phyloP scores from a whole-genome alignment of 2,329 filamentous ascomycete species.

The Ceratocystis albifundus region DNA sequence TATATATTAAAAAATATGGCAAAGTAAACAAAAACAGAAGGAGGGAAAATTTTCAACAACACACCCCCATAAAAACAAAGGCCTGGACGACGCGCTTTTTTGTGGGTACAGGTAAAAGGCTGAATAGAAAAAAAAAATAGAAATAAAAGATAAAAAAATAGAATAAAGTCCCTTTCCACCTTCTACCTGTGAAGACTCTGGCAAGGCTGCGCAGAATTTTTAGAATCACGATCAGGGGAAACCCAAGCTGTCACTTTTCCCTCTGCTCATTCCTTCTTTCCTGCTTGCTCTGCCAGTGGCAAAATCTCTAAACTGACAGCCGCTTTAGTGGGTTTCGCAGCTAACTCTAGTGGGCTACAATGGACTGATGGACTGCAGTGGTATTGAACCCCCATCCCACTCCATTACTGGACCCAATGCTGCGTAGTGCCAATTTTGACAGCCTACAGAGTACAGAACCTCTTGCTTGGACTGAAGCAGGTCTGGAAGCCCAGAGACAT shows the following conservation, averaged over 20 bases:
- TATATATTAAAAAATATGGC: too few species aligned
- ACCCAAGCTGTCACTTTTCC: slow-evolving; percentile 5
- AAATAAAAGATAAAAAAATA: too few species aligned
- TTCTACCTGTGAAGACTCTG: background rate
- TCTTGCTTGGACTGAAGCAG: background rate
- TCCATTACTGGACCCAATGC: background rate
- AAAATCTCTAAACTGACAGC: background rate
- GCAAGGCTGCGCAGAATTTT: background rate
- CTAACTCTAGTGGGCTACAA: background rate
- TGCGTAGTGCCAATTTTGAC: background rate
- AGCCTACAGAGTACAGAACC: background rate
- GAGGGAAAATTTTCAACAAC: slow-evolving; percentile 1
- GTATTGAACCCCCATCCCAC: background rate
- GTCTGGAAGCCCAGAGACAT: background rate
- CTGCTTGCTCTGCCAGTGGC: slow-evolving; percentile 2
- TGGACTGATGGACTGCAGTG: background rate
- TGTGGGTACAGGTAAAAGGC: too few species aligned
- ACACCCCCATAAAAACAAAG: background rate
- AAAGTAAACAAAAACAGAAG: background rate
- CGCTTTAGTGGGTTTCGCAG: background rate
- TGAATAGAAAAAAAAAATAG: background rate
- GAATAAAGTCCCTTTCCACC: background rate
- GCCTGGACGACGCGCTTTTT: background rate
- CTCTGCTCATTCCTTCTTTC: background rate
- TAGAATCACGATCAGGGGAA: background rate